phyloP scores from a whole-genome alignment of 2,329 filamentous ascomycete species.

The Hypoxylon sp. region DNA sequence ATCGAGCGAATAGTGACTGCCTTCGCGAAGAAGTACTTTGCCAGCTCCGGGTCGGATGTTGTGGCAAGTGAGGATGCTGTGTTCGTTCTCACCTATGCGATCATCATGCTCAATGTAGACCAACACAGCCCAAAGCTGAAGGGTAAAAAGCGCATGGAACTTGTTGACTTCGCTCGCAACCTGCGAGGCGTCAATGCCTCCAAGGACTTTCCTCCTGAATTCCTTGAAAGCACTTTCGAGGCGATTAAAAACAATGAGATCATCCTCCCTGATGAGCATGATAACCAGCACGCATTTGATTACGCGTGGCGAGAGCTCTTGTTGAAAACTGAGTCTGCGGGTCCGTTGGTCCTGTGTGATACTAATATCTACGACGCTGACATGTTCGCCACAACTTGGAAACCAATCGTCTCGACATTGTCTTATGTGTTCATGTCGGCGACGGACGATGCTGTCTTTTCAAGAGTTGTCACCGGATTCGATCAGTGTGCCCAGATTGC shows the following conservation, averaged over 20 bases:
- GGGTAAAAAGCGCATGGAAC: conserved; percentile 83
- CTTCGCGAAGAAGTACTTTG: conserved; percentile 89
- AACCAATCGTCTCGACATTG: conserved; percentile 91
- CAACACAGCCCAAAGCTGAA: conserved; percentile 95
- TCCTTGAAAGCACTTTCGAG: conserved; percentile 88
- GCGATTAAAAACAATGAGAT: conserved; percentile 95
- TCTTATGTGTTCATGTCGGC: conserved; percentile 99
- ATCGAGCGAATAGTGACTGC: conserved; percentile 93
- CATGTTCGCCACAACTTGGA: conserved; percentile 98
- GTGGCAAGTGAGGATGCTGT: conserved; percentile 89
- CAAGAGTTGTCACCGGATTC: conserved; percentile 92
- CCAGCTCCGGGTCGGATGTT: conserved; percentile 76
- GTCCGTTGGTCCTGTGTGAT: conserved; percentile 82
- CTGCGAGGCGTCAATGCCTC: conserved; percentile 90
- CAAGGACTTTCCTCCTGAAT: conserved; percentile 86
- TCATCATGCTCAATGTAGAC: conserved; percentile 98
- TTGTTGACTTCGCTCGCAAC: conserved; percentile 87
- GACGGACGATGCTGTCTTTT: conserved; percentile 95
- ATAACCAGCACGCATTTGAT: conserved; percentile 96
- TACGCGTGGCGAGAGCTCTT: conserved; percentile 97
- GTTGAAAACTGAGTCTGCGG: conserved; percentile 83
- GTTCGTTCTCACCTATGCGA: conserved; percentile 93
- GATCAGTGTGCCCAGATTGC: conserved; percentile 96
- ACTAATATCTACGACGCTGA: conserved; percentile 97
- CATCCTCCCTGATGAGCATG: conserved; percentile 95